Conservation (phyloP, 768 basidiomycete species). For the Suillus clintonianus region DNA sequence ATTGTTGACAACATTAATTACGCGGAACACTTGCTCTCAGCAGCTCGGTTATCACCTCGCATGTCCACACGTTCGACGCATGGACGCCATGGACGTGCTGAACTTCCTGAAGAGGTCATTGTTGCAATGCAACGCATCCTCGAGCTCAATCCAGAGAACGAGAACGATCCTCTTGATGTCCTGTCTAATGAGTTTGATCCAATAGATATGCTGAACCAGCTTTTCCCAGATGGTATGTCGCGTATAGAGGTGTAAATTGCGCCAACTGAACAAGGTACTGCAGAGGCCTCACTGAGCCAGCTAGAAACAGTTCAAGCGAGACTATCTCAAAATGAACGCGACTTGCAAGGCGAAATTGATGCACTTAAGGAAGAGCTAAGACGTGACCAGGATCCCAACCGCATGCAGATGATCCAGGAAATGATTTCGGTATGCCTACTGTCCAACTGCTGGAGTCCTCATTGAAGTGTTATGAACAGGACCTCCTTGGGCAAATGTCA, state of each 20-base stretch:
- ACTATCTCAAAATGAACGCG: slow-evolving; percentile 67
- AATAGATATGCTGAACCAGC: slow-evolving; percentile 52
- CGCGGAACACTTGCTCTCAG: neutral
- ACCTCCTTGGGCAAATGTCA: slow-evolving; percentile 92
- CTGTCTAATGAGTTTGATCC: slow-evolving; percentile 60
- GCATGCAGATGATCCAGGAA: slow-evolving; percentile 91
- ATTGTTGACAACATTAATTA: neutral
- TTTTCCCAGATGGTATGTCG: slow-evolving; percentile 77
- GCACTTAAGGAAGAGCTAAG: slow-evolving; percentile 65
- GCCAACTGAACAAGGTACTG: neutral
- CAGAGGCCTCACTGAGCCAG: slow-evolving; percentile 76
- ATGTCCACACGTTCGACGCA: neutral
- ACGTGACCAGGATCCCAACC: slow-evolving; percentile 80
- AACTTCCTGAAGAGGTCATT: slow-evolving; percentile 67
- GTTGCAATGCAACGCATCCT: slow-evolving; percentile 73
- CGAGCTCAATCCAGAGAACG: slow-evolving; percentile 46
- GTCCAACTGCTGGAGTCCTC: neutral
- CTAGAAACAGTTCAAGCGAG: slow-evolving; percentile 70
- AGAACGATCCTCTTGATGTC: slow-evolving; percentile 57
- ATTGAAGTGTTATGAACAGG: slow-evolving; percentile 47
- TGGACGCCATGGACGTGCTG: slow-evolving; percentile 33
- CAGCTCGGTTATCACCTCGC: neutral
- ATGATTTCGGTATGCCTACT: slow-evolving; percentile 80
- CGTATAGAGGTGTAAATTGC: slow-evolving; percentile 2
- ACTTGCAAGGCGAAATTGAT: slow-evolving; percentile 73